Evolutionary conservation across 106 monocot genomes (phyloP), one percentile per base, ranked within the genome.

Genomic region (Acanthochlamys bracteata): DNA sequence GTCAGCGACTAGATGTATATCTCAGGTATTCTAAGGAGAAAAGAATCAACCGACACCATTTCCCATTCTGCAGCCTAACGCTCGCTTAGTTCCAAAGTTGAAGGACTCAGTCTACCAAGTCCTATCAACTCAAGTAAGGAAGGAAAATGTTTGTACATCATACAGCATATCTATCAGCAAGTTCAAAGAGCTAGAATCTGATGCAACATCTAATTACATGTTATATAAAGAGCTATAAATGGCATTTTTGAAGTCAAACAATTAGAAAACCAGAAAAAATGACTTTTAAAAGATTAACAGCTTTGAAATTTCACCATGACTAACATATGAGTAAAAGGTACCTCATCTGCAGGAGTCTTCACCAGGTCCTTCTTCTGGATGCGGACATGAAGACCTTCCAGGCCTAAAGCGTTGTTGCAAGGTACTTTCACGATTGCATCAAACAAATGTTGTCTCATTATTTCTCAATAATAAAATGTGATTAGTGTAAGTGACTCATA

Each of bases 261-360:
- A 6, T 33, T 33, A 33, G 6, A 33, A 33, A 33, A 3, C 33
- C 33, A 33, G 1, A 33, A 33, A 3, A 33, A 33, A 33, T 33
- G 33, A 33, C 33, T 33, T 33, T 33, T 33, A 33, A 6, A 33
- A 33, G 3, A 49, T 49, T 17, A 49, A 12, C 17, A 12, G 2
- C 17, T 14, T 9, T 17, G 17, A 49, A 49, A 49, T 49, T 33
- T 33, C 33, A 33, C 6, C 33, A 33, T 33, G 4, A 49, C 15
- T 49, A 49, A 49, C 12, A 49, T 49, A 49, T 17, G 17, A 49
- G 4, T 49, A 49, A 49, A 55, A 64, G 26, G 40, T 78, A 98
- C 98, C 88, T 98, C 92, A 61, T 98, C 98, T 26, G 63, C 42
- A 55, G 80, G 80, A 77, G 92, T 68, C 64, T 60, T 83, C 27